phyloP scores from a whole-genome alignment of 1,284 basidiomycete genomes.

The Melampsora larici-populina region DNA sequence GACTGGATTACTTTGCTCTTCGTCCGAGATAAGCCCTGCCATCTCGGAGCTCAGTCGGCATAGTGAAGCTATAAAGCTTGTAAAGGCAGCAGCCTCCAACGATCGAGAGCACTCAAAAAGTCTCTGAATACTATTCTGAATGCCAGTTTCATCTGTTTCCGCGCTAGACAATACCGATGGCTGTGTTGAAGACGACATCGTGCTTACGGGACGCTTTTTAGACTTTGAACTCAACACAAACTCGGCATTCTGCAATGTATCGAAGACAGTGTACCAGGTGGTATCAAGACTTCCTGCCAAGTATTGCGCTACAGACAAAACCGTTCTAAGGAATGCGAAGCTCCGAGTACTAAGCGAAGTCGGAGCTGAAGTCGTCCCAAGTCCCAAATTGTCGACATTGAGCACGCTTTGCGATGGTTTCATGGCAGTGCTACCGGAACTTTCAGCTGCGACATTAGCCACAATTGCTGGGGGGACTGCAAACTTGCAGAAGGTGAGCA shows the following conservation, averaged over 20 bases:
- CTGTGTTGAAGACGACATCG: constrained; percentile 33
- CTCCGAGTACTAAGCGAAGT: constrained; percentile 76
- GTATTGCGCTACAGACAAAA: constrained; percentile 73
- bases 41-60: constrained; percentile 48
- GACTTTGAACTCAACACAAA: constrained; percentile 71
- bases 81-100: constrained; percentile 37
- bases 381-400: constrained; percentile 69
- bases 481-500: constrained; percentile 78
- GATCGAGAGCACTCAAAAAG: constrained; percentile 40
- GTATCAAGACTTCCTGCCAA: constrained; percentile 77
- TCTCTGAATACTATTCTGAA: constrained; percentile 32
- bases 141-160: constrained; percentile 34
- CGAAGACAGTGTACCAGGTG: constrained; percentile 87
- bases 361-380: constrained; percentile 49
- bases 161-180: constrained; percentile 11
- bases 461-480: constrained; percentile 84
- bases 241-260: constrained; percentile 85
- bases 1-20: constrained; percentile 30
- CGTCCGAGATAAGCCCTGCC: constrained; percentile 35
- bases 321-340: constrained; percentile 78
- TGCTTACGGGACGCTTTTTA: constrained; percentile 43
- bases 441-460: constrained; percentile 71
- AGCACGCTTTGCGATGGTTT: constrained; percentile 59
- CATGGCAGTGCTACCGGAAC: constrained; percentile 57
- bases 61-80: constrained; percentile 24